Evolutionary conservation across 1,139 yeast species (phyloP).

Genomic region (Yamadazyma membranifaciens): DNA sequence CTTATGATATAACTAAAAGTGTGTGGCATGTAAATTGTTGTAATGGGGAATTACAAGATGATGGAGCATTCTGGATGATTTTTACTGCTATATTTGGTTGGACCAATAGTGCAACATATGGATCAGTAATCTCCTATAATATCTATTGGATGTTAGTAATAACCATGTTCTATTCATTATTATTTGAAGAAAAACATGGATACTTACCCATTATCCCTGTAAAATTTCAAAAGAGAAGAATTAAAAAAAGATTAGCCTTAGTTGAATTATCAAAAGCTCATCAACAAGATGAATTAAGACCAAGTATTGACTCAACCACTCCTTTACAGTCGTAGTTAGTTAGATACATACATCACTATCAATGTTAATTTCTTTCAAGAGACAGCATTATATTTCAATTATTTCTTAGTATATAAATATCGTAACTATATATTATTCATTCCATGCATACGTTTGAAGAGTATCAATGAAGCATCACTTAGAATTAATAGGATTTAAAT

Average conservation of each 20-base stretch:
- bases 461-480: too few species aligned
- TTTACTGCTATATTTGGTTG: conserved; percentile 47
- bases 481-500: too few species aligned
- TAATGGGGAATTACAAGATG: conserved; percentile 44
- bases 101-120: conserved; percentile 51
- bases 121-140: conserved; percentile 40
- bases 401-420: too few species aligned
- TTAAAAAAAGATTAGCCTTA: conserved; percentile 39
- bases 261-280: background rate
- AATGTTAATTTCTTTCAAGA: conserved; percentile 39
- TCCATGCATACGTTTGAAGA: too few species aligned
- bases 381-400: too few species aligned
- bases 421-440: too few species aligned
- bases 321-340: conserved; percentile 19
- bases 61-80: conserved; percentile 46
- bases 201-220: conserved; percentile 59
- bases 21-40: conserved; percentile 52
- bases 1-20: conserved; percentile 38
- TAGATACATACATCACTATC: too few species aligned
- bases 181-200: conserved; percentile 65
- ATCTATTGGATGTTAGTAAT: conserved; percentile 37
- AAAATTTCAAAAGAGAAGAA: conserved; percentile 55
- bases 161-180: conserved; percentile 24
- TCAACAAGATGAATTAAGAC: conserved; percentile 12
- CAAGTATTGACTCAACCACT: conserved; percentile 29